phyloP scores from a whole-genome alignment of 768 basidiomycete genomes.

The Kwoniella sp. region DNA sequence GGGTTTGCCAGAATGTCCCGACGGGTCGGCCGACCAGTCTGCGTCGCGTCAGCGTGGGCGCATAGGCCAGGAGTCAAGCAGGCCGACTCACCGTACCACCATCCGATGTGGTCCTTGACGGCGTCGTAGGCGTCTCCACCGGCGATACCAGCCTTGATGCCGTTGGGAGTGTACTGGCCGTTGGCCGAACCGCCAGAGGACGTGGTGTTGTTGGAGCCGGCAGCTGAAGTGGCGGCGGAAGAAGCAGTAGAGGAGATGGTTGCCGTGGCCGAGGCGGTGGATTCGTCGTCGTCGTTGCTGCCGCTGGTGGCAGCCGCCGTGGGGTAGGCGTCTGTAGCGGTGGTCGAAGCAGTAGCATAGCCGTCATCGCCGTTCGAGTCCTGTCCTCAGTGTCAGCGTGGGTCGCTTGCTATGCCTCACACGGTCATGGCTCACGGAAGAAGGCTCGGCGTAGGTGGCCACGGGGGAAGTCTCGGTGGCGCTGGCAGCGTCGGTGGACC shows the following conservation, averaged over 20 bases:
- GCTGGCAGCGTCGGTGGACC: slow-evolving; percentile 10
- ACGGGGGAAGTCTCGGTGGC: slow-evolving; percentile 8
- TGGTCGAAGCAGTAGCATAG: background rate
- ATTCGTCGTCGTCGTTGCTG: background rate
- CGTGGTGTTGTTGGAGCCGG: slow-evolving; percentile 12
- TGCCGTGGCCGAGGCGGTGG: slow-evolving; percentile 2
- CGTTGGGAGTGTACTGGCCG: slow-evolving; percentile 35
- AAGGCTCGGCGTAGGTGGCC: slow-evolving; percentile 9
- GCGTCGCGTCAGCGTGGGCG: background rate
- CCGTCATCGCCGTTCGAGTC: too few relatives aligned
- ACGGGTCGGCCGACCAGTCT: slow-evolving; percentile 32
- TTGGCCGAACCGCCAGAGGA: slow-evolving; percentile 1
- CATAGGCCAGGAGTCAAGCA: background rate
- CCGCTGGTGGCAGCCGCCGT: background rate
- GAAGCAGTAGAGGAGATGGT: slow-evolving; percentile 1
- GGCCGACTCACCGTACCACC: slow-evolving; percentile 45
- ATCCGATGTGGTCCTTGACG: slow-evolving; percentile 41
- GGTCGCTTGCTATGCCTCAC: too few relatives aligned
- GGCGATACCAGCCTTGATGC: slow-evolving; percentile 49
- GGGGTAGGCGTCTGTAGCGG: background rate
- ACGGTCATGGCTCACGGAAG: too few relatives aligned
- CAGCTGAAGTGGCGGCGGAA: background rate
- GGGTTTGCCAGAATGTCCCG: slow-evolving; percentile 23
- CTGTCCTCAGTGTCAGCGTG: too few relatives aligned
- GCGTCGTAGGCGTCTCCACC: slow-evolving; percentile 35